Conservation (phyloP, 2,329 filamentous ascomycete species). For the Cytospora chrysosperma region DNA sequence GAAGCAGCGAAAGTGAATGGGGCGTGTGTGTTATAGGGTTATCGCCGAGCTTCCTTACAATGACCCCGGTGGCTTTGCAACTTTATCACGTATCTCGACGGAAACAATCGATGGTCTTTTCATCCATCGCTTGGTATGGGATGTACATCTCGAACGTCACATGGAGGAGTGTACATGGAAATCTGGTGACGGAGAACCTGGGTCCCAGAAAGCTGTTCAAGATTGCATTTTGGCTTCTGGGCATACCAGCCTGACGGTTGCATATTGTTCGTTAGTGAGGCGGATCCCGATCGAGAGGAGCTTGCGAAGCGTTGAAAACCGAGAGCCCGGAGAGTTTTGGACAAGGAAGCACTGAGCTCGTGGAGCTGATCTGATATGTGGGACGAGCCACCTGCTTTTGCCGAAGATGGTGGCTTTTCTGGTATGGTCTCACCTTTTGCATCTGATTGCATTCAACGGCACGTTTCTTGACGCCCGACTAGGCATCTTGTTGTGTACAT, state of each 20-base stretch:
- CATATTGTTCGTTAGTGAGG: neutral
- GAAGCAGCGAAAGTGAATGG: slow-evolving; percentile 22
- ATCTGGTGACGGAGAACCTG: neutral
- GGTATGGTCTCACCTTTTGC: neutral
- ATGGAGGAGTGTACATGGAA: neutral
- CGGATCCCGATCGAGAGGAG: neutral
- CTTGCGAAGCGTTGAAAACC: neutral
- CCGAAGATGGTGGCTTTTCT: neutral
- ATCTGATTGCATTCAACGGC: neutral
- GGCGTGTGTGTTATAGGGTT: neutral
- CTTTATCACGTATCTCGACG: neutral
- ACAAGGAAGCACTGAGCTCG: neutral
- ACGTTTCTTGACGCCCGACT: neutral
- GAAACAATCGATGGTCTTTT: too few species aligned
- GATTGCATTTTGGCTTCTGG: slow-evolving; percentile 8
- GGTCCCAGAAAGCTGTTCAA: neutral
- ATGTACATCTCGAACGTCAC: too few species aligned
- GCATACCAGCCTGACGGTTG: neutral
- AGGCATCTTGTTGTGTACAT: slow-evolving; percentile 11
- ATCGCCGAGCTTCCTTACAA: too few species aligned
- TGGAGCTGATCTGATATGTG: neutral
- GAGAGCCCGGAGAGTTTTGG: neutral
- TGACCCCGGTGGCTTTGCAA: too few species aligned
- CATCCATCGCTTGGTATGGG: neutral
- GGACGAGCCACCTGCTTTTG: neutral